Base-by-base conservation (phyloP, 2,329 filamentous ascomycete species). In the Epicoccum nigrum region DNA sequence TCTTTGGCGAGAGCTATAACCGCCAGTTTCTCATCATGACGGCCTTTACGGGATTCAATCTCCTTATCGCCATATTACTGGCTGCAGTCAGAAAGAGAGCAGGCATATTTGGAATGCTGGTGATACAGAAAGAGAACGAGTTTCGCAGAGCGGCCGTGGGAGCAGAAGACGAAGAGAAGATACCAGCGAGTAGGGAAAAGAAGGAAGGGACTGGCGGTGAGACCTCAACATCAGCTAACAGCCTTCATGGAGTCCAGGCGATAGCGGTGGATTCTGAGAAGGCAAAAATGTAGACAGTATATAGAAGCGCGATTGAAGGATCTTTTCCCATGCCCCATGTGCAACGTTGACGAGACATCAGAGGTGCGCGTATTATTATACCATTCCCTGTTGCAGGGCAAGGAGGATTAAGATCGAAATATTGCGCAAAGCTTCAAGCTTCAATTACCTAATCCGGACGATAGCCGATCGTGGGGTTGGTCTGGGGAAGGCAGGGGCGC, bases 1-100 rank as follows among this genome's bases (percentile, higher is more conserved):
- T 68, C 0, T 70, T 70, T 46, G 68, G 67, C 2, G 45, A 43
- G 13, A 70, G 67, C 34, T 71, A 70, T 35, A 69, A 71, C 35
- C 63, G 51, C 41, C 67, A 71, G 35, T 69, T 69, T 38, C 59
- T 66, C 15, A 61, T 68, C 16, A 62, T 68, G 56, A 30, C 69
- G 2, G 68, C 57, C 3, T 69, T 69, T 27, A 48, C 63, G 1
- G 52, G 52, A 2, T 34, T 67, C 28, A 70, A 69, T 37, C 20
- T 69, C 19, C 9, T 71, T 9, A 54, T 65, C 12, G 47, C 56
- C 1, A 44, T 67, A 17, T 33, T 52, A 15, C 45, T 70, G 25
- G 58, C 53, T 1, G 5, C 59, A 1, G 58, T 64, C 0, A 56
- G 66, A 40, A 68, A 68, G 55, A 55, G 51, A 28, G 37, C 46